Percentiles rank a stretch among this genome's conserved stretches.
These are phyloP conservation scores for Alternaria incomplexa DNA, from an alignment of 2,329 filamentous ascomycete genomes.

Conservation along the genomic window DNA sequence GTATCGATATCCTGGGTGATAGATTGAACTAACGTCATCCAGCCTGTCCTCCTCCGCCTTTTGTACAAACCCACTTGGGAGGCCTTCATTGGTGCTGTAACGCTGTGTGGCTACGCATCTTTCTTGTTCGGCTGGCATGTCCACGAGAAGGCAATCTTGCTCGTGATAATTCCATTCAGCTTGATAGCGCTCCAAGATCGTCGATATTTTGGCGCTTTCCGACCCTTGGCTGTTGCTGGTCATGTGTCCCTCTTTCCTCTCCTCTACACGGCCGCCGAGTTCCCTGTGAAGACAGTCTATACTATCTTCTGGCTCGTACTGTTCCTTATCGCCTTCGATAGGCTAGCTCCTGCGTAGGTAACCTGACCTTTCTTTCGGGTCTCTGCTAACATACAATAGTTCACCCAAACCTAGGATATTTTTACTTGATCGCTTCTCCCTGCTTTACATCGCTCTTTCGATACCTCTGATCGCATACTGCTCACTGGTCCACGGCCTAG, in stretches of 20 bases:
- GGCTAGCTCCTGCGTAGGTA: constrained; percentile 76
- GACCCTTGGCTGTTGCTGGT: constrained; percentile 88
- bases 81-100: constrained; percentile 85
- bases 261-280: constrained; percentile 89
- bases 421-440: constrained; percentile 86
- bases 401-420: constrained; percentile 82
- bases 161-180: constrained; percentile 94
- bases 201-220: constrained; percentile 88
- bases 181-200: constrained; percentile 89
- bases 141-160: constrained; percentile 93
- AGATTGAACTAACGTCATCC: constrained; percentile 11
- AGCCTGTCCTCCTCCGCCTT: constrained; percentile 73
- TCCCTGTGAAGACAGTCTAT: constrained; percentile 91
- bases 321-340: constrained; percentile 86
- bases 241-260: constrained; percentile 95
- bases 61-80: constrained; percentile 85
- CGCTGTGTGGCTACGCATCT: constrained; percentile 92
- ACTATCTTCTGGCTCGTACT: constrained; percentile 89
- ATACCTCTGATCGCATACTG: constrained; percentile 90
- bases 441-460: constrained; percentile 86
- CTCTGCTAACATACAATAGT: constrained; percentile 38
- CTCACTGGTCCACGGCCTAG: constrained; percentile 79
- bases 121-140: constrained; percentile 99
- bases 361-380: background rate
- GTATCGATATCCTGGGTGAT: background rate